Conservation (phyloP, 768 basidiomycete species). For the Calocybe cyanea region DNA sequence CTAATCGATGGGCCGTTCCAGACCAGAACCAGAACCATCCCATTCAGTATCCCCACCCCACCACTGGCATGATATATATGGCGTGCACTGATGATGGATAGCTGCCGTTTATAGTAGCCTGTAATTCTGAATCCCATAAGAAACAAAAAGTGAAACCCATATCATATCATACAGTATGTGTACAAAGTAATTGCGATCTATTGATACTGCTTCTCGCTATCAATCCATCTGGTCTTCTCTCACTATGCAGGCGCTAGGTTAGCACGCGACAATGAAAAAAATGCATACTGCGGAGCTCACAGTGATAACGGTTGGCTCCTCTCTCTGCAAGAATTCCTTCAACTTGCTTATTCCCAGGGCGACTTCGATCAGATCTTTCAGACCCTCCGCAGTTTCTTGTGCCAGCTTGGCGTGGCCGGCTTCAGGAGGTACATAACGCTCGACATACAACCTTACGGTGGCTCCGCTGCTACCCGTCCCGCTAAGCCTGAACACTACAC, state of each 20-base stretch:
- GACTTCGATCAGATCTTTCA: constrained; percentile 94
- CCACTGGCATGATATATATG: too few relatives aligned
- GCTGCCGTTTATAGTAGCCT: too few relatives aligned
- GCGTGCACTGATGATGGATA: too few relatives aligned
- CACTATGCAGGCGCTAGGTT: too few relatives aligned
- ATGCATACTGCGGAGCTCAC: constrained; percentile 37
- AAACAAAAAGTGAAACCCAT: too few relatives aligned
- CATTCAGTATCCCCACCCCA: too few relatives aligned
- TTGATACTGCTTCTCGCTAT: background rate
- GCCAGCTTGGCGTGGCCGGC: constrained; percentile 67
- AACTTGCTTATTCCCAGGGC: constrained; percentile 83
- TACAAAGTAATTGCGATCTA: too few relatives aligned
- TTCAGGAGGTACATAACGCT: constrained; percentile 77
- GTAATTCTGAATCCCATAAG: too few relatives aligned
- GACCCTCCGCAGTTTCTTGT: constrained; percentile 80
- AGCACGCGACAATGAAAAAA: background rate
- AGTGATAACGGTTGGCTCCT: constrained; percentile 96
- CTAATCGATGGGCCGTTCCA: too few relatives aligned
- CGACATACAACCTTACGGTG: constrained; percentile 94
- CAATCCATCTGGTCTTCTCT: background rate
- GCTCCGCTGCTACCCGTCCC: constrained; percentile 97
- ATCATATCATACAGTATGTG: too few relatives aligned
- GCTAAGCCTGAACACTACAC: constrained; percentile 93
- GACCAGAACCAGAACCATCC: too few relatives aligned
- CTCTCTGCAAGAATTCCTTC: constrained; percentile 79